Base-by-base conservation (phyloP, 805 yeast species). In the Wickerhamomyces subpelliculosus region DNA sequence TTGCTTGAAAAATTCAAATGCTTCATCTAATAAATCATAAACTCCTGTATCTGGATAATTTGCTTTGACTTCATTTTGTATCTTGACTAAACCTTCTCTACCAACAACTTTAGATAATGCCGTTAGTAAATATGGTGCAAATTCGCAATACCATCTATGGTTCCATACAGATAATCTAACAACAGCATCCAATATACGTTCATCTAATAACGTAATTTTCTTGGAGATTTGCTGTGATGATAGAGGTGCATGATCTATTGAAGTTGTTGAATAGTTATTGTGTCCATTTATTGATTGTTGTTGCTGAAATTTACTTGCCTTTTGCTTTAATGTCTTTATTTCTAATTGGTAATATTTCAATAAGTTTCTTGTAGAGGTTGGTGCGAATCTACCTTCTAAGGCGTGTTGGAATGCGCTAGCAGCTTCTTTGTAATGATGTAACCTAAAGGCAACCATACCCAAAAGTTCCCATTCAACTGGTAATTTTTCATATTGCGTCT, bases 91-190 rank as follows among this genome's bases (percentile, higher is more conserved):
- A 0, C 97, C 96, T 49, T 84, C 87, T 51, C 80, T 81, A 29
- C 75, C 76, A 19, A 86, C 78, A 39, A 87, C 65, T 38, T 70
- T 73, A 17, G 74, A 64, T 42, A 88, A 61, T 0, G 78, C 64
- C n/a, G 63, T 56, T n/a, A 79, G 55, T 34, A 87, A 65, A 34
- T 67, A 66, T 17, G 94, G 84, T 8, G 94, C 80, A 55, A 88
- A 90, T 47, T 90, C 96, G 46, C 80, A 75, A 63, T 90, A 94
- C 98, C 98, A 93, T 55, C 98, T 76, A 60, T 89, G 97, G 55
- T 87, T 84, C 97, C 97, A 94, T n/a, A 93, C 95, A n/a, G 82
- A 65, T 37, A 93, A 65, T 51, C 83, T 84, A 26, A 89, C 85
- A 40, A 79, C 62, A 18, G 81, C 64, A 40, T 82, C 87, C 42